Evolutionary conservation across 345 rosid species (phyloP), one percentile per base, ranked within the genome.

Genomic region (Eucalyptus erythrocorys): DNA sequence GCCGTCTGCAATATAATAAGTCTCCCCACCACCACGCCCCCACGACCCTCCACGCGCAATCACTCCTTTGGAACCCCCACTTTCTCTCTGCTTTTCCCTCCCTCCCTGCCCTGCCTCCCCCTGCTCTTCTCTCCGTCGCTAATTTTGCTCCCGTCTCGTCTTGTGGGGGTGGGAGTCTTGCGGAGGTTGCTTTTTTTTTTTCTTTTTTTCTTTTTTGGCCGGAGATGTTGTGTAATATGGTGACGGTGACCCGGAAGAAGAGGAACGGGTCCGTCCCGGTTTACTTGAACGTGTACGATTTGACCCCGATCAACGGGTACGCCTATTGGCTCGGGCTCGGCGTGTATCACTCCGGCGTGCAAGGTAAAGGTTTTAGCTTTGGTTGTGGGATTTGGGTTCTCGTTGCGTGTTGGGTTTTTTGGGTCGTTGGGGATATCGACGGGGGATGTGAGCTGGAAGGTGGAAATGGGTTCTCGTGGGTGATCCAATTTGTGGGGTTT

Each of bases 241-340:
- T 93, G 61, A 66, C 91, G 92, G 71, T 91, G 91, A 86, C 64
- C 84, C 89, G 95, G 90, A 97, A 96, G 93, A 95, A 95, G 92
- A 95, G 93, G 87, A 88, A 86, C 79, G 98, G 99, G 76, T 88
- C 92, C 32, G 92, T 96, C 71, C 99, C 97, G 89, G 99, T 97
- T 92, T 96, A 96, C 90, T 90, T 97, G 92, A 97, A 97, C 92
- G 99, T 96, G 27, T 97, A 97, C 91, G 99, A 97, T 91, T 91
- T 97, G 90, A 96, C 99, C 53, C 95, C 99, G 57, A 94, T 96
- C 86, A 97, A 97, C 91, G 99, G 95, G 59, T 97, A 97, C 87
- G 99, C 99, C 85, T 97, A 97, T 86, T 97, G 99, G 99, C 86
- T 97, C 37, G 99, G 99, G 37, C 99, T 97, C 76, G 98, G 99